A percentile compares a stretch with the other conserved stretches of the same genome.
Conservation (phyloP, 139 green algal genomes). For the Chlamydomonas eustigma region DNA sequence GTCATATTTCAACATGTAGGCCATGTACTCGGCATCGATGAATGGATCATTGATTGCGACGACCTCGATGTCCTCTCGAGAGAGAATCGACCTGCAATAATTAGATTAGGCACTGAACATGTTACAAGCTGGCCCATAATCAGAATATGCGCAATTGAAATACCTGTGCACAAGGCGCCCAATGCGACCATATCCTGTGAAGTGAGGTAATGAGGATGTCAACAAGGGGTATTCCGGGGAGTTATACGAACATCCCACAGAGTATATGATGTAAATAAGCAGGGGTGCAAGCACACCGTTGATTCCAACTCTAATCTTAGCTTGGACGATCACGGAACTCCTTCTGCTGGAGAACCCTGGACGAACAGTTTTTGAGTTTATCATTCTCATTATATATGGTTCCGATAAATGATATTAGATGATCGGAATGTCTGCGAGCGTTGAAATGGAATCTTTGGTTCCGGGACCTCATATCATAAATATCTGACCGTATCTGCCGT, state of each 20-base stretch:
- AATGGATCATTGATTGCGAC: slow-evolving; percentile 71
- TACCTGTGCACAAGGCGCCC: slow-evolving; percentile 65
- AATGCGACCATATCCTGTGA: slow-evolving; percentile 87
- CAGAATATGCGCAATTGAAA: neutral
- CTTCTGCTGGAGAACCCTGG: neutral
- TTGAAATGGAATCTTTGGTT: too few species aligned
- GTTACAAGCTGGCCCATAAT: neutral
- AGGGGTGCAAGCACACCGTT: slow-evolving; percentile 61
- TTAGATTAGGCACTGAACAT: slow-evolving; percentile 38
- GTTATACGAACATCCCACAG: neutral
- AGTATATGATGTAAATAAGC: neutral
- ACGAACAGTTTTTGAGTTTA: neutral
- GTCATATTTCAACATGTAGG: slow-evolving; percentile 93
- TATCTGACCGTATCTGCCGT: too few species aligned
- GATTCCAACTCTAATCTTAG: slow-evolving; percentile 78
- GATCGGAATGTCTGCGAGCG: too few species aligned
- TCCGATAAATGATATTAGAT: too few species aligned
- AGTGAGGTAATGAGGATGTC: neutral
- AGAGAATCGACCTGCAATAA: slow-evolving; percentile 53
- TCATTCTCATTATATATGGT: too few species aligned
- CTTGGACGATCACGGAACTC: neutral
- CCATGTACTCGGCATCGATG: slow-evolving; percentile 17
- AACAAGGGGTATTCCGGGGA: neutral
- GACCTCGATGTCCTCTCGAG: slow-evolving; percentile 77
- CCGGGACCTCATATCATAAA: too few species aligned